Conservation (phyloP, 805 yeast genomes). For the Starmera caribaea region DNA sequence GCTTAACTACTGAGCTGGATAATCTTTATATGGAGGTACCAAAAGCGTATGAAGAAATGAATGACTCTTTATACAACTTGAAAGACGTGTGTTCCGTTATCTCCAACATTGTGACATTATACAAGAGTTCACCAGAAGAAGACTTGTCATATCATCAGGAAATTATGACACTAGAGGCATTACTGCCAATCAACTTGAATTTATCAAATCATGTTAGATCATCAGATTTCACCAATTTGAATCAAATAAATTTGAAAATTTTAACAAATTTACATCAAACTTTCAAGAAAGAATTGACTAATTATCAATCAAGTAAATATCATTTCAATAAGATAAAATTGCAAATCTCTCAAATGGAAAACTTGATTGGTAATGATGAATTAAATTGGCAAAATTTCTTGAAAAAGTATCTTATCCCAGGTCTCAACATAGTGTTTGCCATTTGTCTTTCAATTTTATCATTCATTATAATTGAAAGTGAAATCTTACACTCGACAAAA, state of each 20-base stretch:
- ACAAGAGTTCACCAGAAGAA: conserved; percentile 21
- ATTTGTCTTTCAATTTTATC: conserved; percentile 34
- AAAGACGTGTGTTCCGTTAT: conserved; percentile 57
- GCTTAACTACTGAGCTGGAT: conserved; percentile 24
- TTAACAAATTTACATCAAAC: conserved; percentile 42
- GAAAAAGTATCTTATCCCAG: conserved; percentile 34
- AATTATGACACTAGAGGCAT: conserved; percentile 3
- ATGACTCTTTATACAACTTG: conserved; percentile 53
- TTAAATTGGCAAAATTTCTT: conserved; percentile 17
- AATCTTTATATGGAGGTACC: conserved; percentile 47
- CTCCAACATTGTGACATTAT: conserved; percentile 20
- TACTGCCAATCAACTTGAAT: conserved; percentile 12
- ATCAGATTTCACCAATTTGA: conserved; percentile 12
- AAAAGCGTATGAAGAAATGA: conserved; percentile 43
- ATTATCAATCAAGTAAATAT: conserved; percentile 43
- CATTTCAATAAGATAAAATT: conserved; percentile 44
- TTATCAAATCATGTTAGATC: conserved; percentile 16
- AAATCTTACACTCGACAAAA: conserved; percentile 59
- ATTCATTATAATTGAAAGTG: conserved; percentile 57
- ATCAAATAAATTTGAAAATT: conserved; percentile 25
- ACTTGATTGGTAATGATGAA: conserved; percentile 28
- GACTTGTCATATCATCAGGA: not conserved
- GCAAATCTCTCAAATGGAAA: conserved; percentile 46
- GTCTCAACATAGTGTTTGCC: conserved; percentile 32
- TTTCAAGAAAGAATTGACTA: conserved; percentile 41